Conservation (phyloP, 805 yeast species). For the Suhomyces tanzawaensis region DNA sequence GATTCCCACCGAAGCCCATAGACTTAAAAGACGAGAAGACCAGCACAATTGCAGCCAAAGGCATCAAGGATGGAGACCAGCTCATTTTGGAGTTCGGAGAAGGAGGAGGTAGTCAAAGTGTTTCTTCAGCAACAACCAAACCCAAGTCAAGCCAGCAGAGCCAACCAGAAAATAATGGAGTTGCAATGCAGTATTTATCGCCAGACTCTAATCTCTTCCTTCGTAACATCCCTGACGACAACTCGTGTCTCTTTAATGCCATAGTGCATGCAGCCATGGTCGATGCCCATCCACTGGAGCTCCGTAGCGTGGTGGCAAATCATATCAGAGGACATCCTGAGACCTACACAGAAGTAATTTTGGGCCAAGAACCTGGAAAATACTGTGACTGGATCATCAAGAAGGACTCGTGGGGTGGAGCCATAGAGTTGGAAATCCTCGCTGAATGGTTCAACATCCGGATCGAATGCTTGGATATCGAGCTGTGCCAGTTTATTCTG, state of each 20-base stretch:
- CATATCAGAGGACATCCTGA: slow-evolving; percentile 40
- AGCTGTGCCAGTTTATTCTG: slow-evolving; percentile 53
- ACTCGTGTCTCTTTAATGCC: slow-evolving; percentile 73
- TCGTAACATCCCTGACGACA: slow-evolving; percentile 70
- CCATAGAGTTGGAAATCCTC: slow-evolving; percentile 67
- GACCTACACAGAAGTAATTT: slow-evolving; percentile 51
- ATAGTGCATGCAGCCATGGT: slow-evolving; percentile 50
- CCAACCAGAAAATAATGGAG: background rate
- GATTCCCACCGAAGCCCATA: slow-evolving; percentile 60
- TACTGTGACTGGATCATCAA: slow-evolving; percentile 62
- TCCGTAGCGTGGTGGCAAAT: slow-evolving; percentile 52
- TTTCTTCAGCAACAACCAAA: background rate
- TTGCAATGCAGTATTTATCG: background rate
- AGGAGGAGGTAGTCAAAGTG: background rate
- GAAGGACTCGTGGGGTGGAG: slow-evolving; percentile 78
- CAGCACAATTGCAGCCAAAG: slow-evolving; percentile 35
- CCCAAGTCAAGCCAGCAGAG: background rate
- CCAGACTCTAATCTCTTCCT: slow-evolving; percentile 35
- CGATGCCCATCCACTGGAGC: slow-evolving; percentile 37
- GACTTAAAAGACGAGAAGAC: slow-evolving; percentile 20
- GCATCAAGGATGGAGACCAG: slow-evolving; percentile 60
- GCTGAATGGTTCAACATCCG: slow-evolving; percentile 50
- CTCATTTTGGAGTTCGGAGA: slow-evolving; percentile 36
- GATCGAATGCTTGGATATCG: slow-evolving; percentile 64
- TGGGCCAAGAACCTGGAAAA: slow-evolving; percentile 49